Evolutionary conservation across 805 yeast genomes (phyloP), one percentile per base, ranked within the genome.

Genomic region (Saccharomyces paradoxus): DNA sequence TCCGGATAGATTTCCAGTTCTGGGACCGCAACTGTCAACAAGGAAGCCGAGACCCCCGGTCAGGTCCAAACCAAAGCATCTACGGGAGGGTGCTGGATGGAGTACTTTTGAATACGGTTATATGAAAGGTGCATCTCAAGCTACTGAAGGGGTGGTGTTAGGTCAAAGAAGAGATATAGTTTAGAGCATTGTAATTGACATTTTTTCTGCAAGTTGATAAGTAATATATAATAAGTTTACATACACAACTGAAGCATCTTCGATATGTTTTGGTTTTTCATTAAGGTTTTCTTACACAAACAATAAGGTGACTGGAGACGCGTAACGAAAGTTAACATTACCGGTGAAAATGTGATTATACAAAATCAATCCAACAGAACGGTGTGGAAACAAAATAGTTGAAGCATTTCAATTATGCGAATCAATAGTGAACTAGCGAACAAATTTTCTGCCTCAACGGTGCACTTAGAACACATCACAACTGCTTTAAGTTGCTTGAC

Each of bases 21-120:
- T 83, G 31, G 89, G 89, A 0, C 89, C 89, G 1, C 76, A 77
- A 52, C 64, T 83, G 44, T 75, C 80, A 0, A 68, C 65, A 58
- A 80, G 73, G 64, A 75, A 65, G 68, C 76, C 72, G 67, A 80
- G 72, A 58, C 83, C 79, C 58, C 75, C 65, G 14, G 70, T 76
- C 5, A 89, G 86, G 9, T 74, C 67, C 44, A 83, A 83, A 64
- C 89, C 88, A 2, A 64, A 70, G 22, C 73, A 75, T 60, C 63
- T 79, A 50, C 66, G 65, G 57, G 62, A 64, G 22, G 67, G 69
- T 30, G 65, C 71, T 12, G 74, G 76, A 13, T 82, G 87, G 87
- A 81, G 82, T 58, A 74, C 84, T 0, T 56, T 73, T 9, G 86
- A 82, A 58, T 81, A 82, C 60, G 86, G 87, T 0, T 81, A 76